A percentile compares a stretch with the other conserved stretches of the same genome.
phyloP scores from a whole-genome alignment of 1,284 basidiomycete genomes.

The Inonotus obliquus region DNA sequence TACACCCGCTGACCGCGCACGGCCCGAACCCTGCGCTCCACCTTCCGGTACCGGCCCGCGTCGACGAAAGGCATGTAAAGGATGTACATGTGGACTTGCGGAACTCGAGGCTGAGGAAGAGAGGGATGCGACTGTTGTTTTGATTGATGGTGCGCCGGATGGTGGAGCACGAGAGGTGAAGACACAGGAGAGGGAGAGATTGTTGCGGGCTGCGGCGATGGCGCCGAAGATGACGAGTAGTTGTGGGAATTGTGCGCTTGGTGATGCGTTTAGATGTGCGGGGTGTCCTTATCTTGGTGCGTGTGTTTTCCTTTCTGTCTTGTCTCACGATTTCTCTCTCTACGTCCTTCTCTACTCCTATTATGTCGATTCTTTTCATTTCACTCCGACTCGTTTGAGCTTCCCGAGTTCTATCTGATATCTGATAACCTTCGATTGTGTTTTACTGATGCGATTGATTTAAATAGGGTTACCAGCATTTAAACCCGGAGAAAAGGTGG shows the following conservation, averaged over 20 bases:
- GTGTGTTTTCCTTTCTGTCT: slow-evolving; percentile 28
- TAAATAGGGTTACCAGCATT: slow-evolving; percentile 85
- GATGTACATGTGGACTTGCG: slow-evolving; percentile 89
- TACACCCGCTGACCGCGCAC: slow-evolving; percentile 65
- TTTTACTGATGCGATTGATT: too few species aligned
- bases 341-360: slow-evolving; percentile 1
- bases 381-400: slow-evolving; percentile 24
- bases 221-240: slow-evolving; percentile 88
- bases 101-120: slow-evolving; percentile 84
- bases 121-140: slow-evolving; percentile 42
- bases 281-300: slow-evolving; percentile 93
- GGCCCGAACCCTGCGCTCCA: slow-evolving; percentile 67
- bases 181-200: slow-evolving; percentile 57
- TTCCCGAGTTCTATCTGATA: not conserved
- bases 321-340: slow-evolving; percentile 5
- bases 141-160: slow-evolving; percentile 45
- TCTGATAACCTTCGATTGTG: not conserved
- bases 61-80: slow-evolving; percentile 89
- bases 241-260: slow-evolving; percentile 97
- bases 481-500: slow-evolving; percentile 96
- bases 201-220: slow-evolving; percentile 58
- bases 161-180: slow-evolving; percentile 46
- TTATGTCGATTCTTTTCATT: not conserved
- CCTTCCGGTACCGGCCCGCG: slow-evolving; percentile 43
- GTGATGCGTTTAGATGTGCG: slow-evolving; percentile 95